Percentiles rank a stretch among this genome's conserved stretches.
Evolutionary conservation across 192 early-diverging fungal genomes (phyloP).

Genomic region (Rhizophagus sp.): DNA sequence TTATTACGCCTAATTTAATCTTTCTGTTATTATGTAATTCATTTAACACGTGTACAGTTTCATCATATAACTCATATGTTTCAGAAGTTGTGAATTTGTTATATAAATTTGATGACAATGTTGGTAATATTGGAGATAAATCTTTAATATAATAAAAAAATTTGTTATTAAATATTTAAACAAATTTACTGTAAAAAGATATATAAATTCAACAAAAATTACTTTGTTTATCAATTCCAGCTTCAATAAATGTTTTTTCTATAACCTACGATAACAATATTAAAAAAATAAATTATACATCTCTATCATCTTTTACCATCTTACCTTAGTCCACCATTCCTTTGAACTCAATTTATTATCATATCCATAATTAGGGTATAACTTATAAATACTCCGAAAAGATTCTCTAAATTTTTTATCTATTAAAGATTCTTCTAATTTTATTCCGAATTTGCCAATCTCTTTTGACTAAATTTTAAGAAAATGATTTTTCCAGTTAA

Average conservation of each 20-base stretch:
- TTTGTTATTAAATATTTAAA: too few relatives aligned
- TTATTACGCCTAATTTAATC: slow-evolving; percentile 57
- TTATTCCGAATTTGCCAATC: slow-evolving; percentile 45
- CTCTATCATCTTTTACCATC: background rate
- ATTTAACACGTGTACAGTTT: slow-evolving; percentile 47
- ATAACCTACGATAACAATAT: slow-evolving; percentile 38
- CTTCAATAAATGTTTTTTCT: slow-evolving; percentile 43
- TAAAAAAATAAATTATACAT: background rate
- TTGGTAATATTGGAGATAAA: slow-evolving; percentile 32
- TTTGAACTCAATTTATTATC: slow-evolving; percentile 41
- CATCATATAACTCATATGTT: slow-evolving; percentile 57
- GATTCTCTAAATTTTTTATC: slow-evolving; percentile 41
- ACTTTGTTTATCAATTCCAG: slow-evolving; percentile 39
- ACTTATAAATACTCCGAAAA: slow-evolving; percentile 38
- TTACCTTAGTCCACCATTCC: slow-evolving; percentile 59
- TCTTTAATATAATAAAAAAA: background rate
- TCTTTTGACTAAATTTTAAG: slow-evolving; percentile 35
- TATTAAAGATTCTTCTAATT: slow-evolving; percentile 35
- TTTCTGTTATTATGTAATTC: slow-evolving; percentile 44
- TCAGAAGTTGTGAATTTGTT: slow-evolving; percentile 46
- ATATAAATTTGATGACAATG: slow-evolving; percentile 42
- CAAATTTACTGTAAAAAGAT: background rate
- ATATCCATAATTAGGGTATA: slow-evolving; percentile 57
- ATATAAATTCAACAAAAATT: background rate
- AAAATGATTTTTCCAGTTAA: too few relatives aligned